Conservation (phyloP, 164 flowering plant genomes). For the Pachysandra terminalis region DNA sequence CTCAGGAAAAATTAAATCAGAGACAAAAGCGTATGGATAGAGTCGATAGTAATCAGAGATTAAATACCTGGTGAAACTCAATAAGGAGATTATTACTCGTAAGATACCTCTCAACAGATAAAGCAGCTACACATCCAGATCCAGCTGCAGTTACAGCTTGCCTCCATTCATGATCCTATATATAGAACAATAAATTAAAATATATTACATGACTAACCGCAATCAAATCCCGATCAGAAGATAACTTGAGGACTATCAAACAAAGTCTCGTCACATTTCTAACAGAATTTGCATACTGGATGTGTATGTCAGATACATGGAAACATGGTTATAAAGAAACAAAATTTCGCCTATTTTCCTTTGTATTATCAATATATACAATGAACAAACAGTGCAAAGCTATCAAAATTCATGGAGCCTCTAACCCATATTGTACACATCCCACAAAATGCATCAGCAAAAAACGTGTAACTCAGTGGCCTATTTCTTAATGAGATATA, state of each 20-base stretch:
- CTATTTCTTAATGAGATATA: too few relatives aligned
- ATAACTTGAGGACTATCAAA: background rate
- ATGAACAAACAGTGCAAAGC: too few relatives aligned
- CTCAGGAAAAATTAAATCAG: background rate
- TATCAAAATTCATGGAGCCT: too few relatives aligned
- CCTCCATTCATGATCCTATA: conserved; percentile 98
- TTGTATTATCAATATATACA: too few relatives aligned
- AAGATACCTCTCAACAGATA: conserved; percentile 95
- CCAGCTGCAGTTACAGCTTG: conserved; percentile 99
- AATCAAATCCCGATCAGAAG: background rate
- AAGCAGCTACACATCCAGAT: conserved; percentile 96
- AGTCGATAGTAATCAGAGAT: background rate
- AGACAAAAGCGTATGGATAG: background rate
- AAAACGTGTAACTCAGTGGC: too few relatives aligned
- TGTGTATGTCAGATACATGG: conserved; percentile 4
- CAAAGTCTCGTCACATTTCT: background rate
- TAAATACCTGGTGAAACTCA: conserved; percentile 93
- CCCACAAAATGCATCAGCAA: too few relatives aligned
- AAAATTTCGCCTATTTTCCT: background rate
- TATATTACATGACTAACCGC: background rate
- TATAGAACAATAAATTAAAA: conserved; percentile 3
- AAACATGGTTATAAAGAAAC: background rate
- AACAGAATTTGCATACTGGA: background rate
- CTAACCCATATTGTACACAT: too few relatives aligned
- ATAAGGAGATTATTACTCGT: conserved; percentile 70